Conservation (phyloP, 2,329 filamentous ascomycete genomes). For the Penicillium freii region DNA sequence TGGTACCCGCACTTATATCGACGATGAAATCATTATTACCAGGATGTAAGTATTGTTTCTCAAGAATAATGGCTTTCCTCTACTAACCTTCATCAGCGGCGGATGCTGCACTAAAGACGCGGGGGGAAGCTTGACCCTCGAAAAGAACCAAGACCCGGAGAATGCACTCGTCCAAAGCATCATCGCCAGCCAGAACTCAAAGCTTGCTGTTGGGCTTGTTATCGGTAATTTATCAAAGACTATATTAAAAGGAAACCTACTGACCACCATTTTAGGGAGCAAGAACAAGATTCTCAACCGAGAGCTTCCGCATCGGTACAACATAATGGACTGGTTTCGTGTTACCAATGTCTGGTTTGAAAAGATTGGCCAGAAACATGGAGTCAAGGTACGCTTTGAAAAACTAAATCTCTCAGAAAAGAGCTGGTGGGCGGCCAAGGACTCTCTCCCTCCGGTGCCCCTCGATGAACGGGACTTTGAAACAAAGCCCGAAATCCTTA, state of each 20-base stretch:
- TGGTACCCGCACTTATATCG: conserved; percentile 57
- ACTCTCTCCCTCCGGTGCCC: conserved; percentile 25
- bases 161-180: conserved; percentile 41
- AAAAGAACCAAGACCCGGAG: conserved; percentile 52
- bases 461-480: conserved; percentile 33
- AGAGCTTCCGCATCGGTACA: conserved; percentile 58
- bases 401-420: conserved; percentile 53
- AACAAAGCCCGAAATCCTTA: conserved; percentile 17
- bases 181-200: conserved; percentile 46
- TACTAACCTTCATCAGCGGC: conserved; percentile 43
- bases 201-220: conserved; percentile 56
- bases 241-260: not conserved
- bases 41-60: conserved; percentile 50
- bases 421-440: conserved; percentile 60
- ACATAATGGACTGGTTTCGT: conserved; percentile 67
- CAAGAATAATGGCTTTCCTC: not conserved
- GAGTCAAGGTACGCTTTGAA: conserved; percentile 63
- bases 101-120: conserved; percentile 53
- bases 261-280: conserved; percentile 46
- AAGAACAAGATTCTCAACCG: conserved; percentile 51
- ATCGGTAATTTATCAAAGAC: conserved; percentile 45
- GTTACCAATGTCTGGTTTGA: conserved; percentile 69
- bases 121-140: conserved; percentile 48
- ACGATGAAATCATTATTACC: conserved; percentile 62
- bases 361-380: conserved; percentile 41